Evolutionary conservation across 1,139 yeast genomes (phyloP).

Genomic region (Insectozyma bohioensis): DNA sequence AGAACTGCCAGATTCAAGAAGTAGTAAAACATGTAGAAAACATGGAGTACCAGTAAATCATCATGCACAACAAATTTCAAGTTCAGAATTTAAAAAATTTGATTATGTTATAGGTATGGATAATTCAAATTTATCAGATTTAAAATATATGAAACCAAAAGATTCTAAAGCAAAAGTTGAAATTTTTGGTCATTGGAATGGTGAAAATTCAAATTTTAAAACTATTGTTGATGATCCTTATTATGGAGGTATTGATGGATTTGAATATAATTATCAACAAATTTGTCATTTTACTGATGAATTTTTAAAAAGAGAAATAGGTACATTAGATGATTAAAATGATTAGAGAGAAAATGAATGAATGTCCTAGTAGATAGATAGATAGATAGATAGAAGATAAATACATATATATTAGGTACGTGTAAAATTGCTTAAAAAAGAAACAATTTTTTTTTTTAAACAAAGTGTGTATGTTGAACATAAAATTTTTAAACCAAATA

Average conservation of each 20-base stretch:
- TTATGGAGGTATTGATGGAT: conserved; percentile 83
- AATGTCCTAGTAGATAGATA: conserved; percentile 5
- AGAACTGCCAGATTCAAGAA: conserved; percentile 75
- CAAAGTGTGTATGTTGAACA: conserved; percentile 2
- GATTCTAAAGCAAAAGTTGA: conserved; percentile 49
- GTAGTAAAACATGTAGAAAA: conserved; percentile 63
- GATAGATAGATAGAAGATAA: neutral
- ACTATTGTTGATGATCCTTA: conserved; percentile 84
- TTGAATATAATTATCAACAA: conserved; percentile 76
- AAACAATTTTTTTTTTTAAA: too few species aligned
- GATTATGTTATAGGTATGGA: conserved; percentile 92
- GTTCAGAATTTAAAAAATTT: conserved; percentile 61
- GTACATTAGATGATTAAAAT: conserved; percentile 18
- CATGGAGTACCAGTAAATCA: conserved; percentile 79
- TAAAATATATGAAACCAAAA: conserved; percentile 60
- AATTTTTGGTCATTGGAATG: conserved; percentile 78
- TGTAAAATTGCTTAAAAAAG: neutral
- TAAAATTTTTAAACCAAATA: conserved; percentile 2
- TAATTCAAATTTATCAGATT: conserved; percentile 58
- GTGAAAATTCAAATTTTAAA: conserved; percentile 44
- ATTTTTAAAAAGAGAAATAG: conserved; percentile 53
- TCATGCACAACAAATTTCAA: conserved; percentile 65
- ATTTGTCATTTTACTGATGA: conserved; percentile 70
- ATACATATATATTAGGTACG: conserved; percentile 1
- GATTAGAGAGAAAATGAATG: too few species aligned